These are phyloP conservation scores for Hydrangea macrophylla DNA, from an alignment of 148 eudicot species.

Conservation along the genomic window DNA sequence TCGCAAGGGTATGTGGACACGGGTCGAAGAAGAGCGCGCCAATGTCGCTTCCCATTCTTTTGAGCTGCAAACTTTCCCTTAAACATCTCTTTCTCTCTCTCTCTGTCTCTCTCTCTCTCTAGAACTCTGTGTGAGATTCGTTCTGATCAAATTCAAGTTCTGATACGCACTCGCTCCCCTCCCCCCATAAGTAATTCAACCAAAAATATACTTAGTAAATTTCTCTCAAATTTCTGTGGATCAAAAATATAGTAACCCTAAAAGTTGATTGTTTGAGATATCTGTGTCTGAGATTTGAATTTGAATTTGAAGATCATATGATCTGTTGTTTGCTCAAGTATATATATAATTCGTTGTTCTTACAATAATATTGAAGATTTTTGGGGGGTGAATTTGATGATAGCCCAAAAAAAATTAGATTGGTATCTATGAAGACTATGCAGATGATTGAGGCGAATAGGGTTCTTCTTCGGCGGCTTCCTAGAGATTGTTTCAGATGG, in stretches of 20 bases:
- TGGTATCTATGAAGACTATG: constrained; percentile 76
- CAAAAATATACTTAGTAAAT: too few relatives aligned
- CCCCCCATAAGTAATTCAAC: not conserved
- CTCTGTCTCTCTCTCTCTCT: constrained; percentile 16
- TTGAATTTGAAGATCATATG: constrained; percentile 10
- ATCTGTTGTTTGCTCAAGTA: not conserved
- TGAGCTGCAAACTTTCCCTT: constrained; percentile 42
- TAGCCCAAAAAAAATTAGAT: constrained; percentile 38
- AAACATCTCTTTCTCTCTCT: constrained; percentile 30
- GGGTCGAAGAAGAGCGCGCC: constrained; percentile 66
- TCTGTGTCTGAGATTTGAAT: not conserved
- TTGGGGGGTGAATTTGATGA: constrained; percentile 60
- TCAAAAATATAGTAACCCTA: not conserved
- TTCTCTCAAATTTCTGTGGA: not conserved
- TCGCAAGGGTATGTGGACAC: constrained; percentile 18
- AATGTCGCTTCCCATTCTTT: constrained; percentile 41
- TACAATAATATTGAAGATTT: not conserved
- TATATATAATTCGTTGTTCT: too few relatives aligned
- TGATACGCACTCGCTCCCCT: not conserved
- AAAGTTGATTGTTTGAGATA: not conserved
- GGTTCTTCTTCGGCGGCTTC: constrained; percentile 28
- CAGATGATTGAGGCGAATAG: constrained; percentile 32
- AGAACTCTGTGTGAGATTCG: not conserved
- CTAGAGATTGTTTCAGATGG: constrained; percentile 65
- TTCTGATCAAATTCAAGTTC: not conserved